A percentile compares a stretch with the other conserved stretches of the same genome.
Conservation (phyloP, 768 basidiomycete genomes). For the Lactifluus volemus region DNA sequence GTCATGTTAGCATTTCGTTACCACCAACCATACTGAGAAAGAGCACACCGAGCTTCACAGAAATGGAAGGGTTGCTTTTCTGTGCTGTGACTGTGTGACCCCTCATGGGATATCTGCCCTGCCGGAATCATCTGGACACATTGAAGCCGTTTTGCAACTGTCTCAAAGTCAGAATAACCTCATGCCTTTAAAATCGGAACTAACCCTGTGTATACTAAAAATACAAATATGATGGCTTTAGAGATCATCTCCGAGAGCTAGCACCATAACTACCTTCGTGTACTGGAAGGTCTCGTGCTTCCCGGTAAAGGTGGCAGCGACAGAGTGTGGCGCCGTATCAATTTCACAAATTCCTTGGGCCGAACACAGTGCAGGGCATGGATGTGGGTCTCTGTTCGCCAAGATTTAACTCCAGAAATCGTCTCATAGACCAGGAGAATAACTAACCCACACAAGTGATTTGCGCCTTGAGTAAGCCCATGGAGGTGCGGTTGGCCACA, state of each 20-base stretch:
- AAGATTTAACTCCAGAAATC: no score
- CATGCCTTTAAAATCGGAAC: slow-evolving; percentile 20
- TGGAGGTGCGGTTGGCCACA: slow-evolving; percentile 24
- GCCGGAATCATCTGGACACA: slow-evolving; percentile 42
- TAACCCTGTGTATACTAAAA: slow-evolving; percentile 46
- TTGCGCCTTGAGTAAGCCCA: slow-evolving; percentile 26
- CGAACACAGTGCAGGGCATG: slow-evolving; percentile 37
- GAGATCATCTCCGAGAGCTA: background rate
- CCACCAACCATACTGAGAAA: background rate
- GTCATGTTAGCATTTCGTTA: background rate
- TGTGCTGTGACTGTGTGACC: slow-evolving; percentile 40
- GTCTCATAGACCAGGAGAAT: no score
- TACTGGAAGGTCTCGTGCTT: slow-evolving; percentile 53
- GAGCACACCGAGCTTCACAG: slow-evolving; percentile 39
- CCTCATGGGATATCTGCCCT: slow-evolving; percentile 34
- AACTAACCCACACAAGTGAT: no score
- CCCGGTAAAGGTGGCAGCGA: slow-evolving; percentile 55
- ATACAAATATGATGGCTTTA: background rate
- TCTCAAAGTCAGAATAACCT: background rate
- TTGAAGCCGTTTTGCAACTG: slow-evolving; percentile 38
- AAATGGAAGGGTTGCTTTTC: slow-evolving; percentile 41
- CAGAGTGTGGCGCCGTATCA: slow-evolving; percentile 47
- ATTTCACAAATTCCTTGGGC: slow-evolving; percentile 48
- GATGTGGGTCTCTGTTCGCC: slow-evolving; percentile 31
- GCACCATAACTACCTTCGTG: slow-evolving; percentile 40